These are phyloP conservation scores for Penicillium vulpinum DNA, from an alignment of 2,329 filamentous ascomycete genomes.

Conservation along the genomic window DNA sequence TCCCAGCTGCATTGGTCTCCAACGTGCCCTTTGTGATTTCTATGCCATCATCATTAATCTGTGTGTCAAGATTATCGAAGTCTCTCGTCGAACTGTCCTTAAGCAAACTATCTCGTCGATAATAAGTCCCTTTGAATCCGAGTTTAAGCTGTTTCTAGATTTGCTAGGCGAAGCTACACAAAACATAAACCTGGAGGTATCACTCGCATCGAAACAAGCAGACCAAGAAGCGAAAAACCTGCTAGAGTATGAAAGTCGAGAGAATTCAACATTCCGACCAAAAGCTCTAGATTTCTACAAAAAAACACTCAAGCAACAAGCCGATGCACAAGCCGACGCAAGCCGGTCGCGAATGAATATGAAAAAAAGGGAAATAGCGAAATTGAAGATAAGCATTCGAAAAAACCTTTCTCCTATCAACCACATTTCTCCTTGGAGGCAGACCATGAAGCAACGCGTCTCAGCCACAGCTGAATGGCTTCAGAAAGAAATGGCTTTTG, in stretches of 20 bases:
- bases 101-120: background rate
- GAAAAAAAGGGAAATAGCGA: background rate
- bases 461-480: background rate
- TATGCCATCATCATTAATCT: background rate
- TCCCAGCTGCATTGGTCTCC: background rate
- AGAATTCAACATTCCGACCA: background rate
- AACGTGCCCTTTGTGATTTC: background rate
- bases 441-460: background rate
- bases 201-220: slow-evolving; percentile 5
- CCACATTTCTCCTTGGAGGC: background rate
- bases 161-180: background rate
- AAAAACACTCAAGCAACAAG: background rate
- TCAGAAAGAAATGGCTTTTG: background rate
- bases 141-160: background rate
- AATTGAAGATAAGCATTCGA: background rate
- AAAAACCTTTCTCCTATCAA: background rate
- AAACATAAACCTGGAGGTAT: background rate
- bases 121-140: background rate
- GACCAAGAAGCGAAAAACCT: slow-evolving; percentile 4
- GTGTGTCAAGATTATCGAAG: background rate
- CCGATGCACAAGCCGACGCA: background rate
- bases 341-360: background rate
- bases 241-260: background rate
- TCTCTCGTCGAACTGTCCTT: background rate
- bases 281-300: background rate